A percentile compares a stretch with the other conserved stretches of the same genome.
Conservation (phyloP, 2,329 filamentous ascomycete species). For the Pseudocercospora crystallina region DNA sequence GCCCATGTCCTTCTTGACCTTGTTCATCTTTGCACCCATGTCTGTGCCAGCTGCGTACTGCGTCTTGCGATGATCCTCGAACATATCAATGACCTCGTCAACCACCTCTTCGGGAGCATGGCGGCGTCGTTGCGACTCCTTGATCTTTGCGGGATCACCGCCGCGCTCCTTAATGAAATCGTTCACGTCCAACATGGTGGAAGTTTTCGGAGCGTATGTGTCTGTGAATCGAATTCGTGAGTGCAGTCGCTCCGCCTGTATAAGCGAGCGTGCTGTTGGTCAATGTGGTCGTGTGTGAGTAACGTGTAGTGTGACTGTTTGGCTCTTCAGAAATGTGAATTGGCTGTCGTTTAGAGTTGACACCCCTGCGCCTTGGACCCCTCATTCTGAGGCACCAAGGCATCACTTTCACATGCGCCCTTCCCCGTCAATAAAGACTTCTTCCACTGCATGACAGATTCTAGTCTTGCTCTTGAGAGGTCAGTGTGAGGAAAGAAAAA, state of each 20-base stretch:
- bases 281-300: neutral
- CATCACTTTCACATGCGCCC: no score
- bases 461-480: no score
- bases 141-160: conserved; percentile 86
- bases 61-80: conserved; percentile 76
- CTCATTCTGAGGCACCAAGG: no score
- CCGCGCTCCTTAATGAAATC: conserved; percentile 72
- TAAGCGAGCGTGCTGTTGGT: no score
- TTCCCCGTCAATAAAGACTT: no score
- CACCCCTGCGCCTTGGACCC: no score
- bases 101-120: conserved; percentile 79
- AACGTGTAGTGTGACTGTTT: neutral
- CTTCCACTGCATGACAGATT: no score
- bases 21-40: conserved; percentile 81
- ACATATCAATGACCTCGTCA: conserved; percentile 85
- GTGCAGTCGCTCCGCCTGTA: neutral
- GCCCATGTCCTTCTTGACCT: conserved; percentile 84
- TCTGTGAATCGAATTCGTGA: neutral
- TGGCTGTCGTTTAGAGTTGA: no score
- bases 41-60: conserved; percentile 63
- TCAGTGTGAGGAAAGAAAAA: no score
- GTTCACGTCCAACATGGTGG: conserved; percentile 46
- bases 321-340: no score
- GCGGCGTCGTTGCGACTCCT: conserved; percentile 83
- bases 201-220: neutral